Percentiles rank a stretch among this genome's conserved stretches.
phyloP scores from a whole-genome alignment of 1,284 basidiomycete genomes.

The Cryptococcus neoformans region DNA sequence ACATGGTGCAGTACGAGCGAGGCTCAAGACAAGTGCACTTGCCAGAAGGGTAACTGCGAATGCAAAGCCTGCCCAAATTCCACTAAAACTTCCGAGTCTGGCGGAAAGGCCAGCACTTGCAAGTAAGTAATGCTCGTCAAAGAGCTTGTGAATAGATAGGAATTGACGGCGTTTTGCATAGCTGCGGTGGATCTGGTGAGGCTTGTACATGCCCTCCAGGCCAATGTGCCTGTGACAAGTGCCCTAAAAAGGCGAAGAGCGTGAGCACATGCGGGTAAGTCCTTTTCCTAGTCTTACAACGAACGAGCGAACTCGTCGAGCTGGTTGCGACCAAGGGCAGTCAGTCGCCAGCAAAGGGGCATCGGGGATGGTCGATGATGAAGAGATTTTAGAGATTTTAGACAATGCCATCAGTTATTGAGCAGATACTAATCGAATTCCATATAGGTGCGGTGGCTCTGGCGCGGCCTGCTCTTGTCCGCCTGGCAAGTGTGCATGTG shows the following conservation, averaged over 20 bases:
- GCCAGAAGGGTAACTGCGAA: constrained; percentile 23
- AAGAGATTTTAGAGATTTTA: too few species aligned
- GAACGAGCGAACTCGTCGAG: too few species aligned
- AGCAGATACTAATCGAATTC: neutral
- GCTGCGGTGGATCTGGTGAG: neutral
- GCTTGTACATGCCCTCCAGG: neutral
- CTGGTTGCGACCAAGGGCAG: too few species aligned
- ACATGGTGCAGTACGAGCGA: neutral
- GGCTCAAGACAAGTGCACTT: constrained; percentile 11
- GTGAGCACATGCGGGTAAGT: neutral
- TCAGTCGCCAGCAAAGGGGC: too few species aligned
- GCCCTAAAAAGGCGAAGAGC: constrained; percentile 7
- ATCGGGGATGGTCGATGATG: too few species aligned
- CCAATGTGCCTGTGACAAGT: constrained; percentile 4
- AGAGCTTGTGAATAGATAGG: too few species aligned
- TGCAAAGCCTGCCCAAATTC: constrained; percentile 18
- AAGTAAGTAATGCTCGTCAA: constrained; percentile 6
- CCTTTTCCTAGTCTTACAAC: neutral
- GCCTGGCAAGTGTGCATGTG: constrained; percentile 23
- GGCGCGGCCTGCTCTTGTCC: constrained; percentile 7
- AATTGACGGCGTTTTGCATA: neutral
- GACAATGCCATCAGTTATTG: too few species aligned
- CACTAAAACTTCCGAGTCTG: constrained; percentile 14
- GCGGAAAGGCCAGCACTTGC: too few species aligned
- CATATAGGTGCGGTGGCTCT: constrained; percentile 9